Percentiles rank a stretch among this genome's conserved stretches.
Conservation (phyloP, 768 basidiomycete species). For the Auricularia heimuer region DNA sequence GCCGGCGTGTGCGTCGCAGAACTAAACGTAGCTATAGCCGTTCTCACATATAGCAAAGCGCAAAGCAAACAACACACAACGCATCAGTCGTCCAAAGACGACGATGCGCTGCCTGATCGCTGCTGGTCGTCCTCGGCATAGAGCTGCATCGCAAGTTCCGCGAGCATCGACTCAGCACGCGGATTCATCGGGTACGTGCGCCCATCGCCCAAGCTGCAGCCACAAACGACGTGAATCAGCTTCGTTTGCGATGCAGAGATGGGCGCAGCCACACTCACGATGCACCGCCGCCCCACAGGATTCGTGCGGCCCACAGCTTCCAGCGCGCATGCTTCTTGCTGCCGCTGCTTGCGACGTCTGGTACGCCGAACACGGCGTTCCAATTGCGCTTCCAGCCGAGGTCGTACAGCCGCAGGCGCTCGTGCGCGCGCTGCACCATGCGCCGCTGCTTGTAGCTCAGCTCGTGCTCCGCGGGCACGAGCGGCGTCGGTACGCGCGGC, state of each 20-base stretch:
- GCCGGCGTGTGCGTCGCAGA: too few relatives aligned
- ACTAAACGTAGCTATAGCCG: too few relatives aligned
- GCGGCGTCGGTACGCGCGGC: conserved; percentile 1
- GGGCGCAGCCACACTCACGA: conserved; percentile 40
- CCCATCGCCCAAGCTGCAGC: conserved; percentile 52
- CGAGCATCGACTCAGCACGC: conserved; percentile 53
- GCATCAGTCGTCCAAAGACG: too few relatives aligned
- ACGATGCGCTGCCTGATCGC: too few relatives aligned
- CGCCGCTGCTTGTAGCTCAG: conserved; percentile 54
- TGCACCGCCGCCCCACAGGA: conserved; percentile 48
- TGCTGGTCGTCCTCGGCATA: conserved; percentile 39
- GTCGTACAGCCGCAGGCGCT: conserved; percentile 54
- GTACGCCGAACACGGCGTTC: conserved; percentile 55
- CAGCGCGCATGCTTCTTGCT: conserved; percentile 15
- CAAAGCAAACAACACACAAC: too few relatives aligned
- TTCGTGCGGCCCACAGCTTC: conserved; percentile 41
- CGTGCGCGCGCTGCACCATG: conserved; percentile 55
- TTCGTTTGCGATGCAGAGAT: neutral
- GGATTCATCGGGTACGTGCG: conserved; percentile 59
- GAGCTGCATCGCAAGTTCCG: conserved; percentile 53
- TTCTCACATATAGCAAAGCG: too few relatives aligned
- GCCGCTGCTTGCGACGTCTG: neutral
- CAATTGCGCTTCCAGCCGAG: conserved; percentile 66
- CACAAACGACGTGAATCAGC: conserved; percentile 3
- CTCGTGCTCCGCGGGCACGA: conserved; percentile 65